These are phyloP conservation scores for Macrophomina phaseolina DNA, from an alignment of 2,329 filamentous ascomycete genomes.

Conservation along the genomic window DNA sequence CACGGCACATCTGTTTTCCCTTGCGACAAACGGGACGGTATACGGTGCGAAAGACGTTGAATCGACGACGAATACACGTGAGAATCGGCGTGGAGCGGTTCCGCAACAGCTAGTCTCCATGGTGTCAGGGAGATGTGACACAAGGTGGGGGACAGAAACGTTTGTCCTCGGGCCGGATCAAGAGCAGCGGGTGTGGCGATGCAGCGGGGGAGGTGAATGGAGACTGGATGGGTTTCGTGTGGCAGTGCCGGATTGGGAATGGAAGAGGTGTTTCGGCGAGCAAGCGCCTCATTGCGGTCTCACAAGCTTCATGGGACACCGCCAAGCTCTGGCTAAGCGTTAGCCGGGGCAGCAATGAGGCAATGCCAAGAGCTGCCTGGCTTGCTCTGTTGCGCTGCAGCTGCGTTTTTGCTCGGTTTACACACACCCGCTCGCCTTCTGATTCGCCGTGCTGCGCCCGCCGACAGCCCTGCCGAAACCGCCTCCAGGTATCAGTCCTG, in stretches of 20 bases:
- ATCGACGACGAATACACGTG: not conserved
- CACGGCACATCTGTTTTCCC: not conserved
- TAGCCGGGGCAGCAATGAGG: slow-evolving; percentile 7
- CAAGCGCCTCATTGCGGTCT: slow-evolving; percentile 10
- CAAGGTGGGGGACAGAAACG: not conserved
- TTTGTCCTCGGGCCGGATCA: not conserved
- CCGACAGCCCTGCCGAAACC: slow-evolving; percentile 11
- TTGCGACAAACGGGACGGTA: not conserved
- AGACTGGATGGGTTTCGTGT: slow-evolving; percentile 7
- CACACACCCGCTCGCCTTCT: not conserved
- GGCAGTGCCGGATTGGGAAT: not conserved
- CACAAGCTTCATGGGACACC: slow-evolving; percentile 24
- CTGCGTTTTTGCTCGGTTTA: not conserved
- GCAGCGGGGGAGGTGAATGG: not conserved
- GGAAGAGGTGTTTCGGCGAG: slow-evolving; percentile 1
- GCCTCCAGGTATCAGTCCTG: slow-evolving; percentile 10
- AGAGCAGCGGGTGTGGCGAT: slow-evolving; percentile 3
- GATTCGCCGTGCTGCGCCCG: slow-evolving; percentile 1
- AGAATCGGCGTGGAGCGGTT: not conserved
- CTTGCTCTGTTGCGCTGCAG: not conserved
- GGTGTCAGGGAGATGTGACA: not conserved
- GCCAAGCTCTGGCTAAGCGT: slow-evolving; percentile 16
- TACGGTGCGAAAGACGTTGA: not conserved
- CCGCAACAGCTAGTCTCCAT: not conserved
- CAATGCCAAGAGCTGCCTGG: slow-evolving; percentile 13